Evolutionary conservation across 495 filamentous ascomycete genomes (phyloP).

Genomic region (Aspergillus affinis): DNA sequence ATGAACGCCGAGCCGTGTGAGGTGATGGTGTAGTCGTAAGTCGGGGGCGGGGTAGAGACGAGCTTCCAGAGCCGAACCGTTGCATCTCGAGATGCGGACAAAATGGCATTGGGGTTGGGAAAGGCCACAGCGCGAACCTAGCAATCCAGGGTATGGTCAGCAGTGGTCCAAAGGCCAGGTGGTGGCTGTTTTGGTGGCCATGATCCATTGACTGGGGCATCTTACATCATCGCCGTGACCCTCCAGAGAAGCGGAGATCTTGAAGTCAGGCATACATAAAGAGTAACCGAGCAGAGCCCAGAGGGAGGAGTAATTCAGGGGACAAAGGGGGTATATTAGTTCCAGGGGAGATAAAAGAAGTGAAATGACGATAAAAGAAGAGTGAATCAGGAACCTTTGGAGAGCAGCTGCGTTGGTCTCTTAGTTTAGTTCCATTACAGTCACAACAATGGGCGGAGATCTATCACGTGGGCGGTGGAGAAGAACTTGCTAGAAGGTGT

Average conservation of each 20-base stretch:
- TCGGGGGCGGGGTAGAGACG: constrained; percentile 60
- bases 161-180: constrained; percentile 8
- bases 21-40: constrained; percentile 72
- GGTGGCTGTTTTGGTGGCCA: constrained; percentile 15
- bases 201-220: constrained; percentile 21
- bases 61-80: constrained; percentile 87
- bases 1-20: constrained; percentile 78
- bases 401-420: not conserved
- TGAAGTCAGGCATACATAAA: constrained; percentile 64
- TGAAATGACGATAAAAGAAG: constrained; percentile 3
- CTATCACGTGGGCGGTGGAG: constrained; percentile 12
- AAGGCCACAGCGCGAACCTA: constrained; percentile 90
- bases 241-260: constrained; percentile 76
- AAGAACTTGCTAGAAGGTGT: constrained; percentile 11
- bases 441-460: constrained; percentile 20
- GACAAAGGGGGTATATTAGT: not conserved
- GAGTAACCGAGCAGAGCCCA: constrained; percentile 5
- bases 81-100: constrained; percentile 87
- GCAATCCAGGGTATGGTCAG: constrained; percentile 14
- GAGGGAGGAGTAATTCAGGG: not conserved
- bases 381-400: not conserved
- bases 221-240: constrained; percentile 85
- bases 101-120: constrained; percentile 65
- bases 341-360: not conserved
- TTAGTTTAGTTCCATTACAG: constrained; percentile 8